phyloP scores from a whole-genome alignment of 225 moss, liverwort and hornwort genomes.

The Polytrichum commune region DNA sequence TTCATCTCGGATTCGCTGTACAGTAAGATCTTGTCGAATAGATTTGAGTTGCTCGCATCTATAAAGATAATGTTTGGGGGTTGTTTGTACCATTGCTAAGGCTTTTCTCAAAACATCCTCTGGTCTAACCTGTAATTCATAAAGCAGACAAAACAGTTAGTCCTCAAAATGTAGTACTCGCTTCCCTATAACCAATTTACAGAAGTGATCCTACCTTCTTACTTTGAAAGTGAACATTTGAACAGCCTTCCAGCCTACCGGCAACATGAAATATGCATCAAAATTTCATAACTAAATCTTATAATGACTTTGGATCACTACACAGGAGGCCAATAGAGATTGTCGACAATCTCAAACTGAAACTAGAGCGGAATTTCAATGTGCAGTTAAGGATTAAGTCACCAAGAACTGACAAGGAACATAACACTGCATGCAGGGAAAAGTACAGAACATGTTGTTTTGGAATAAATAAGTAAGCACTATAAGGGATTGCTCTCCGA shows the following conservation, averaged over 20 bases:
- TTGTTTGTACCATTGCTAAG: conserved; percentile 85
- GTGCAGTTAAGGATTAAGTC: too few species aligned
- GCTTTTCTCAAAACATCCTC: conserved; percentile 77
- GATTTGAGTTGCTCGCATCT: conserved; percentile 98
- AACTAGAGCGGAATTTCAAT: not conserved
- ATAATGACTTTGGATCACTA: not conserved
- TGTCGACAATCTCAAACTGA: not conserved
- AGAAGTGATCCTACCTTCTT: not conserved
- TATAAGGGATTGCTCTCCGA: too few species aligned
- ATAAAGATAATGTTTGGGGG: conserved; percentile 74
- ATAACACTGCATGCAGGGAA: too few species aligned
- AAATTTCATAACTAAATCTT: too few species aligned
- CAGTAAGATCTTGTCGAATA: conserved; percentile 95
- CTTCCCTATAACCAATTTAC: too few species aligned
- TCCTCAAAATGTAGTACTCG: too few species aligned
- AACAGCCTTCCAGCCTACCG: not conserved
- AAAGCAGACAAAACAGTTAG: not conserved
- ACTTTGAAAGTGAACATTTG: not conserved
- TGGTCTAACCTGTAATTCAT: conserved; percentile 55
- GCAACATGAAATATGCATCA: not conserved
- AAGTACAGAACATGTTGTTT: too few species aligned
- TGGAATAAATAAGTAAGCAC: too few species aligned
- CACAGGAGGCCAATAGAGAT: not conserved
- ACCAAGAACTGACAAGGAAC: too few species aligned
- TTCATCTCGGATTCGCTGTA: conserved; percentile 89